Percentiles rank a stretch among this genome's conserved stretches.
Evolutionary conservation across 2,329 filamentous ascomycete species (phyloP).

Genomic region (Nothophoma quercina): DNA sequence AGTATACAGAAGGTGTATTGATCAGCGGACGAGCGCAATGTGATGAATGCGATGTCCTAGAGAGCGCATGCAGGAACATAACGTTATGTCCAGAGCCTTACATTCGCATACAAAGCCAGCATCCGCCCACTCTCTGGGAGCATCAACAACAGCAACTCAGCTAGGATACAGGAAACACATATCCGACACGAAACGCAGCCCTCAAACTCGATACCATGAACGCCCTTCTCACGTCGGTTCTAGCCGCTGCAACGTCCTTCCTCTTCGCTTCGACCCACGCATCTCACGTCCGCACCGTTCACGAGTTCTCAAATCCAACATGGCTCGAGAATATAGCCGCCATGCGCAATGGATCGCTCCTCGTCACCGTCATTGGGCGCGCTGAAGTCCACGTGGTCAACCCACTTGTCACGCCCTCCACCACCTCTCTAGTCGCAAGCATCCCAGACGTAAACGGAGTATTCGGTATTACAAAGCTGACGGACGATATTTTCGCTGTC

Average conservation of each 20-base stretch:
- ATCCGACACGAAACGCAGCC: too few species aligned
- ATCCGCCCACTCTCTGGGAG: too few species aligned
- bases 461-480: conserved; percentile 49
- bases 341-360: conserved; percentile 48
- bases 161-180: too few species aligned
- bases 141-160: too few species aligned
- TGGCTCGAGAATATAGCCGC: conserved; percentile 51
- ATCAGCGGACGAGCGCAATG: background rate
- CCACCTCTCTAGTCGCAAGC: conserved; percentile 32
- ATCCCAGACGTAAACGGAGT: conserved; percentile 36
- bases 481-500: conserved; percentile 45
- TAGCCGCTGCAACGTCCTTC: background rate
- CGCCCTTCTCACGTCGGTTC: conserved; percentile 1
- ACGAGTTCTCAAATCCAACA: conserved; percentile 36
- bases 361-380: conserved; percentile 42
- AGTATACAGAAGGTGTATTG: background rate
- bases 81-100: background rate
- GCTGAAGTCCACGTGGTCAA: conserved; percentile 48
- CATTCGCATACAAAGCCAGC: too few species aligned
- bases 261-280: background rate
- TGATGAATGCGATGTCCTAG: too few species aligned
- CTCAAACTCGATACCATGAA: background rate
- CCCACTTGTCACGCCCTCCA: conserved; percentile 30
- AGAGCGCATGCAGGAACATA: background rate
- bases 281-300: conserved; percentile 19